A percentile compares a stretch with the other conserved stretches of the same genome.
These are phyloP conservation scores for Naganishia cerealis DNA, from an alignment of 1,284 basidiomycete genomes.

Conservation along the genomic window DNA sequence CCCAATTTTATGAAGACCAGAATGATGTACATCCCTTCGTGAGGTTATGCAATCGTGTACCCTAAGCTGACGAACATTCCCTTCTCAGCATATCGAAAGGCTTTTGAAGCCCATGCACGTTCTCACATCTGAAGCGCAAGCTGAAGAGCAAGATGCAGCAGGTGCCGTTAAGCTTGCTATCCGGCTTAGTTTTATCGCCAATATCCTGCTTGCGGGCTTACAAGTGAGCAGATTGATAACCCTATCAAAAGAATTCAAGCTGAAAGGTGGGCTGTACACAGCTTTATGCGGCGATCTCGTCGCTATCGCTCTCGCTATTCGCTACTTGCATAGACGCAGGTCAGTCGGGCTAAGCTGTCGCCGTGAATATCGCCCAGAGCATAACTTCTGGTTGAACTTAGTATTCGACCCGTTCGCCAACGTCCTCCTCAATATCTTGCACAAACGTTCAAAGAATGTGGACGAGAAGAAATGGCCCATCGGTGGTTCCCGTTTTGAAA, in stretches of 20 bases:
- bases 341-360: constrained; percentile 30
- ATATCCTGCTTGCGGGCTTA: constrained; percentile 63
- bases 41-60: background rate
- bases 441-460: constrained; percentile 69
- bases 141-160: constrained; percentile 43
- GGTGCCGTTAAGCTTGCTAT: constrained; percentile 80
- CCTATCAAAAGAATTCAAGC: background rate
- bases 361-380: background rate
- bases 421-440: constrained; percentile 75
- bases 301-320: constrained; percentile 79
- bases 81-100: constrained; percentile 68
- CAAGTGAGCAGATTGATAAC: constrained; percentile 60
- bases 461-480: constrained; percentile 87
- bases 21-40: constrained; percentile 64
- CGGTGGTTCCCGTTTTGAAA: constrained; percentile 83
- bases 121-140: constrained; percentile 56
- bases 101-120: constrained; percentile 86
- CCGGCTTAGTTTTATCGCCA: constrained; percentile 75
- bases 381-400: constrained; percentile 4
- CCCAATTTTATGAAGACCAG: constrained; percentile 72
- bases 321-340: constrained; percentile 83
- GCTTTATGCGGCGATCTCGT: constrained; percentile 76
- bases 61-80: constrained; percentile 13
- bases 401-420: constrained; percentile 90
- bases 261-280: constrained; percentile 51